phyloP scores from a whole-genome alignment of 2,329 filamentous ascomycete genomes.

The Fusarium globosum region DNA sequence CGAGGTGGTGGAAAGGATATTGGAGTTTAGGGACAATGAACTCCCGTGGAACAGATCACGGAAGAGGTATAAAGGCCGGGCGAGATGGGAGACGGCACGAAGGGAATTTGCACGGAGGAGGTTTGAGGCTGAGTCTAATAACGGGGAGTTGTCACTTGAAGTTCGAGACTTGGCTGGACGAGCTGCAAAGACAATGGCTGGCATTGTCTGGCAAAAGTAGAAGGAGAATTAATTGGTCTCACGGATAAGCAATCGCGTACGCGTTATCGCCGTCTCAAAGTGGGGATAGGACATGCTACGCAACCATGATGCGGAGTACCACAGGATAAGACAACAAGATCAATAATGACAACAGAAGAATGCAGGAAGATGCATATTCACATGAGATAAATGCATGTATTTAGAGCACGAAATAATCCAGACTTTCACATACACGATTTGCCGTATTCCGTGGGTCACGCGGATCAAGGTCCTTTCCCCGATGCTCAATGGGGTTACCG shows the following conservation, averaged over 20 bases:
- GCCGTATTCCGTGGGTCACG: neutral
- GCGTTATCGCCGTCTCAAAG: neutral
- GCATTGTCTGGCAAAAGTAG: neutral
- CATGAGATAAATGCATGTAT: neutral
- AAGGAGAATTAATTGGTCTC: accelerated
- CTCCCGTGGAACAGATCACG: constrained; percentile 11
- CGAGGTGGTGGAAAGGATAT: neutral
- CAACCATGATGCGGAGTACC: neutral
- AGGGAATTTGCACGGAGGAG: constrained; percentile 2
- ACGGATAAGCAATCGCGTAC: accelerated
- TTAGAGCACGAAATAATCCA: accelerated
- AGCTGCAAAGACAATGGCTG: neutral
- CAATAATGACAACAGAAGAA: accelerated
- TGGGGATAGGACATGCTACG: neutral
- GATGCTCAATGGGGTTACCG: neutral
- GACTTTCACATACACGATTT: too few relatives aligned
- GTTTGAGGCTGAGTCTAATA: constrained; percentile 5
- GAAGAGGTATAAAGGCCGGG: neutral
- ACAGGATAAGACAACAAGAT: too few relatives aligned
- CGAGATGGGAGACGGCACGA: constrained; percentile 11
- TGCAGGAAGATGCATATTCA: neutral
- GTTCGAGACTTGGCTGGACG: neutral
- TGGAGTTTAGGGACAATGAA: neutral
- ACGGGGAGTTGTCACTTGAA: accelerated
- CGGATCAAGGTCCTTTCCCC: neutral